Evolutionary conservation across 176 grass and related monocot genomes (phyloP).

Genomic region (Themeda triandra): DNA sequence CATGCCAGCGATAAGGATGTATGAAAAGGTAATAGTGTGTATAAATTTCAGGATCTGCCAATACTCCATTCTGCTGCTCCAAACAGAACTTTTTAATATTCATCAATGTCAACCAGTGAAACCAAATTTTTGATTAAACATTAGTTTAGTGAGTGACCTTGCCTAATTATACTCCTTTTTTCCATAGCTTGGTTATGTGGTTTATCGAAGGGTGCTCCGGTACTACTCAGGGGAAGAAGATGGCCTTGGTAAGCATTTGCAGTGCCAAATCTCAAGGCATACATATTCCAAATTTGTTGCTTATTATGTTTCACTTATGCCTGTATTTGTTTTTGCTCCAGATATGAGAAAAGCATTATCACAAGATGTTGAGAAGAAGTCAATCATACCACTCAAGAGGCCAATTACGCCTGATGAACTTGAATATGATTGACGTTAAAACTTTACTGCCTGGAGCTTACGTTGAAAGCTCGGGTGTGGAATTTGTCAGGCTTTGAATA

Average conservation of each 20-base stretch:
- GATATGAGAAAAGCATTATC: conserved; percentile 99
- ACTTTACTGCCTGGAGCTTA: background rate
- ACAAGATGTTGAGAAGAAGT: conserved; percentile 88
- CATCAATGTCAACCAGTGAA: background rate
- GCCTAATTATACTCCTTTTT: conserved; percentile 3
- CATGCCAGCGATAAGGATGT: conserved; percentile 94
- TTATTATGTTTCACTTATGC: background rate
- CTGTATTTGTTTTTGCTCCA: conserved; percentile 18
- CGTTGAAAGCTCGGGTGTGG: background rate
- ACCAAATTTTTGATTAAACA: background rate
- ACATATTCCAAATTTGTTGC: background rate
- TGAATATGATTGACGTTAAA: conserved; percentile 80
- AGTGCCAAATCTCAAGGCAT: background rate
- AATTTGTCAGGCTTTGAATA: background rate
- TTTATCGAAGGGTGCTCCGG: conserved; percentile 91
- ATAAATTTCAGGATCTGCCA: background rate
- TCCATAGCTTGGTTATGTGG: conserved; percentile 84
- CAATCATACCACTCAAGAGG: conserved; percentile 88
- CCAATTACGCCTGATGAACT: conserved; percentile 96
- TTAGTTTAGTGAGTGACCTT: background rate
- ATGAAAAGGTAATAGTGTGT: conserved; percentile 72
- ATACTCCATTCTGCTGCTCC: background rate
- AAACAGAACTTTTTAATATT: background rate
- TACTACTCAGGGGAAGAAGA: conserved; percentile 99
- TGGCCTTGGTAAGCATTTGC: conserved; percentile 68